Base-by-base conservation (phyloP, 352 stramenopile genomes). In the Globisporangium abappressorium region DNA sequence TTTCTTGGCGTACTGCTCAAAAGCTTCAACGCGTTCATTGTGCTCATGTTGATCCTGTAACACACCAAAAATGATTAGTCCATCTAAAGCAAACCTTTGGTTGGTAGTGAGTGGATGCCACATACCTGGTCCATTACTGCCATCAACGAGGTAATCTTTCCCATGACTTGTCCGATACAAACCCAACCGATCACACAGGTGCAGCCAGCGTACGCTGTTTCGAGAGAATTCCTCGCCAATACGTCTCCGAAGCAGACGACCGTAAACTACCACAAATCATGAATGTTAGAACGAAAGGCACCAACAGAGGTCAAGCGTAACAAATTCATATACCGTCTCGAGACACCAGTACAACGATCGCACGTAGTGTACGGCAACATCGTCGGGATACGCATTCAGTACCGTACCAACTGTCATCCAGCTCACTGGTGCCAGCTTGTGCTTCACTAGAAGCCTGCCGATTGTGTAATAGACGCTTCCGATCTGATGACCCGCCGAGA, bases 171-270 rank as follows among this genome's bases (percentile, higher is more conserved):
- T 9, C 66, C 70, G 43, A 76, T 74, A 26, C 73, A 73, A 33
- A 76, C 46, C 70, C 70, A 76, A 0, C 67, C 70, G 18, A 76
- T 55, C 43, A 76, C 43, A 36, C 70, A 76, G 4, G 55, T 57
- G 36, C 43, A 65, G 2, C 20, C 47, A 22, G 70, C 59, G 26
- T 69, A 76, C 11, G 71, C 15, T 14, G 70, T 76, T 26, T 76
- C 70, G 12, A 74, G 12, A 0, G 51, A 15, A 38, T 76, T 76
- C 20, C 68, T 53, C 3, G 70, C 36, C 0, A 76, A 14, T 1
- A 76, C 53, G 18, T 74, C 70, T 12, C 70, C 70, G 56, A 76
- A 76, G 57, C 70, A 76, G 14, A 72, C 70, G 11, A 76, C 70
- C 15, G 70, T 76, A 34, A 76, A 76, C 70, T 73, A 15, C 3